Evolutionary conservation across 2,329 filamentous ascomycete genomes (phyloP), one percentile per base, ranked within the genome.

Genomic region (Talaromyces funiculosus): DNA sequence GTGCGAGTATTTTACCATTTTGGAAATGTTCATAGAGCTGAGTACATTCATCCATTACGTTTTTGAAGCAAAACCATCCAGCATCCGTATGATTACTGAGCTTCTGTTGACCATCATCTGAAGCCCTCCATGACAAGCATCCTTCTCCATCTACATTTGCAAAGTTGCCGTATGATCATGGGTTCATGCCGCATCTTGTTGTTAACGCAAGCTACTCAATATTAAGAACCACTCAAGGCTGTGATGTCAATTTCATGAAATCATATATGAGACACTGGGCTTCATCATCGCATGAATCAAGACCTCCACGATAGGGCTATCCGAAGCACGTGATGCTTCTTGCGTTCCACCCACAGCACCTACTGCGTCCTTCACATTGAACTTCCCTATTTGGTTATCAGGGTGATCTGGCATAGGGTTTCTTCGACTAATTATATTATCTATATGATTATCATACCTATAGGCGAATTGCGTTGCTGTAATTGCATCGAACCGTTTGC

Each of bases 1-100:
- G 26, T 62, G 35, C 45, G 33, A 35, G 45, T 51, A 53, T 43
- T 58, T 51, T 42, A 29, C 7, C 14, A 40, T 31, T 58, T 59
- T 40, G 22, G 18, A 37, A 26, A 6, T 53, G 35, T 53, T 12
- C 24, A 59, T 59, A 53, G 45, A 59, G n/a, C 37, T 53, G 33
- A 43, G 33, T 53, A 53, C 31, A 40, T 35, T 31, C 42, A 16
- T 53, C 49, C 20, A 47, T 37, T 35, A 47, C 6, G n/a, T 37
- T 49, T 16, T 10, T 35, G n/a, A 35, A 22, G 47, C 18, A 35
- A 51, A 3, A 31, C 10, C 14, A 22, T 22, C 8, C n/a, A 8
- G 8, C 4, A 33, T 51, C 10, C 47, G n/a, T 35, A 22, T 31
- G 4, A 31, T 18, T n/a, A n/a, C n/a, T n/a, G n/a, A n/a, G n/a